phyloP scores from a whole-genome alignment of 2,329 filamentous ascomycete species.

The Laburnicola sp. region DNA sequence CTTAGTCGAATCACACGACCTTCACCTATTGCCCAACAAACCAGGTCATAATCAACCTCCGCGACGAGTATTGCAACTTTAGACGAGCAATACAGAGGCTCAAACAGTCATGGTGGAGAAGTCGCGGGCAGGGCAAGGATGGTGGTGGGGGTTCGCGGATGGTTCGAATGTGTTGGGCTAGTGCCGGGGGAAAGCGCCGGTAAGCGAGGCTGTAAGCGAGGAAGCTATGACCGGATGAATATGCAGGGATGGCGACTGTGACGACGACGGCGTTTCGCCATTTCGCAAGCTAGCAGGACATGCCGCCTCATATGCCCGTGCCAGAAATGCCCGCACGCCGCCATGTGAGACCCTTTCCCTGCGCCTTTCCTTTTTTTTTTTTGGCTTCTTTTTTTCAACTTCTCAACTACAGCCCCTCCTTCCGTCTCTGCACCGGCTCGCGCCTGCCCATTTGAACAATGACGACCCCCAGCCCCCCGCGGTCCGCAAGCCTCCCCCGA shows the following conservation, averaged over 20 bases:
- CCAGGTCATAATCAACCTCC: no score
- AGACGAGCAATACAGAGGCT: no score
- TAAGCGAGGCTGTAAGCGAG: not conserved
- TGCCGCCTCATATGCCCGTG: no score
- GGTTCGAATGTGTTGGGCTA: no score
- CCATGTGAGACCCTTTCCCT: not conserved
- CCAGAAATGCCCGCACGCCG: not conserved
- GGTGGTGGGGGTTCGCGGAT: no score
- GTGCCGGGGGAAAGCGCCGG: no score
- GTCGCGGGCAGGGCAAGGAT: no score
- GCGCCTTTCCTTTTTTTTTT: not conserved
- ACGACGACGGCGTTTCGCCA: not conserved
- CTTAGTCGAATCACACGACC: no score
- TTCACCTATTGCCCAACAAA: no score
- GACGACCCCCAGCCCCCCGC: not conserved
- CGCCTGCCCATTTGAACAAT: not conserved
- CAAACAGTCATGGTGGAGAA: no score
- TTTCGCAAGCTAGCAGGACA: no score
- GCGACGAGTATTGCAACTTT: no score
- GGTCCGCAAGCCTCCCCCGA: slow-evolving; percentile 14
- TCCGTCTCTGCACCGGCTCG: not conserved
- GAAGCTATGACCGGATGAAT: not conserved
- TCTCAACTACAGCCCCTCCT: not conserved
- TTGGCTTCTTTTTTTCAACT: not conserved
- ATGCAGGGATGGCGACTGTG: not conserved